Base-by-base conservation (phyloP, 2,329 filamentous ascomycete genomes). In the Clonostachys byssicola region DNA sequence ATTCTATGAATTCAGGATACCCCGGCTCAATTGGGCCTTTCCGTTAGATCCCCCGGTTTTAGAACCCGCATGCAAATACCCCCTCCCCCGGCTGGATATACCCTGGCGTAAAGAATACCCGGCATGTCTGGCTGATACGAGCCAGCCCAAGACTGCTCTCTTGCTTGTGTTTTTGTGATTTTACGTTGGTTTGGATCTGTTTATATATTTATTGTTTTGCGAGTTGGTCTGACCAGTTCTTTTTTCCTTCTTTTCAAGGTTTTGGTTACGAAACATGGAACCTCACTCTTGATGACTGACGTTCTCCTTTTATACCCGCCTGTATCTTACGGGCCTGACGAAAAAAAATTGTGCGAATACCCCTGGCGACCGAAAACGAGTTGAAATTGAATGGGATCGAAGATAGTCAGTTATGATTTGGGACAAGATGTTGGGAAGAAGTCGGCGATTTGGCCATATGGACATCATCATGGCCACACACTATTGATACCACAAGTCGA, bases 1-100 rank as follows among this genome's bases (percentile, higher is more conserved):
- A 95, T 86, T 95, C 90, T 80, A 88, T 87, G 65, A 83, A 84
- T 88, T 92, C 89, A 83, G 89, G 89, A 90, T 94, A 94, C 88
- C 88, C 90, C 80, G 89, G 84, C 77, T 88, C 88, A 57, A 86
- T 91, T 79, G 89, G 88, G 78, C 86, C 88, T 81, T 90, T 87
- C 78, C 89, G 89, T 88, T 92, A 86, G 85, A 83, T 72, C 74
- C 65, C 55, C 60, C 61, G 59, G 67, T 47, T 65, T 68, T 68
- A 67, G 65, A 69, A 64, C 67, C 65, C 73, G 71, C 67, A 72
- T 74, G 71, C 72, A 74, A 75, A 77, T 78, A 77, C 74, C 65
- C 68, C 23, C 23, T 30, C 23, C 75, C 71, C 75, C 71, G 75
- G 77, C 77, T 81, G 77, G 77, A 81, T 81, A 82, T 81, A 81